Evolutionary conservation across 805 yeast genomes (phyloP), one percentile per base, ranked within the genome.

Genomic region (Ogataea thermomethanolica): DNA sequence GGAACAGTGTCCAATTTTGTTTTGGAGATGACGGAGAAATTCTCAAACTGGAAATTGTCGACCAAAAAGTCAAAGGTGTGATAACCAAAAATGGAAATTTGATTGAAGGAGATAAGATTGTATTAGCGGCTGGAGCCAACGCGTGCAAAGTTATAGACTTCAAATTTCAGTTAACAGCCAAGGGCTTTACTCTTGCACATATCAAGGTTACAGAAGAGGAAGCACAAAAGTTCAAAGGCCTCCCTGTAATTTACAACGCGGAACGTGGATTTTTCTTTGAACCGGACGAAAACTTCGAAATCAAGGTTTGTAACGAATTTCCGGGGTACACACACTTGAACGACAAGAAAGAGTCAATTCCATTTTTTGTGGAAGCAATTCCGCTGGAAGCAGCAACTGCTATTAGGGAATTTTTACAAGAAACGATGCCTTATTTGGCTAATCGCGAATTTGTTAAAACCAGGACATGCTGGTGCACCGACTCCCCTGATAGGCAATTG

Each of bases 261-360:
- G 70, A 65, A 25, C 37, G 48, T 28, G 76, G 76, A 1, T 71
- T 69, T 41, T 69, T 66, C 52, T 71, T 71, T 55, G 73, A 74
- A 8, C 75, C 76, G 10, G 74, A 70, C 44, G 60, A 58, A 3
- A 64, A 66, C 2, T 58, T 53, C 24, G 46, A 52, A 17, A 17
- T 64, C 49, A 71, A 71, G 26, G 48, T 55, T 66, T 33, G 70
- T 66, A 8, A 46, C 59, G 42, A 56, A 59, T 33, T 56, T 23
- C 49, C 46, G 5, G 49, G 45, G 8, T 46, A 42, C 33, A 42
- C 41, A 4, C 35, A 35, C n/a, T 26, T 36, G 25, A 43, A 49
- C 25, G 58, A 66, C 36, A 46, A 48, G n/a, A 45, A 58, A 4
- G 34, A 43, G 2, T 48, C 50, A 7, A 22, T 54, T 37, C 50